These are phyloP conservation scores for Flaveria linearis DNA, from an alignment of 129 eudicot species.

Conservation along the genomic window DNA sequence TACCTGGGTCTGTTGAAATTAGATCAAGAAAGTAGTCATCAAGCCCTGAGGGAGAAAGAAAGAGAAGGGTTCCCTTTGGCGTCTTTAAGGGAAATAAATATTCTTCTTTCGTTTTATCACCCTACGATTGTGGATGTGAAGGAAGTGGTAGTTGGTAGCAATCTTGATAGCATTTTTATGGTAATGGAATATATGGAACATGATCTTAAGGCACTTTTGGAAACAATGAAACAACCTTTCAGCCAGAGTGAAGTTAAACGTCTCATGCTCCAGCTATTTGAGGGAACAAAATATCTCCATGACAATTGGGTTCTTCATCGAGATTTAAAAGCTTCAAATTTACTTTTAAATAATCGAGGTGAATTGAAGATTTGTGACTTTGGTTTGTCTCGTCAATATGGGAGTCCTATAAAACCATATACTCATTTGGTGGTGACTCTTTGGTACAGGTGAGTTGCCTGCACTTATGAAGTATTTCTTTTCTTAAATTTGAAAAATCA, in stretches of 20 bases:
- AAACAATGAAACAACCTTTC: slow-evolving; percentile 84
- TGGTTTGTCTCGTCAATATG: slow-evolving; percentile 96
- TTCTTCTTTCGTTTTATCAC: slow-evolving; percentile 86
- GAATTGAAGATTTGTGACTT: slow-evolving; percentile 97
- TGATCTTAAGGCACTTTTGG: slow-evolving; percentile 88
- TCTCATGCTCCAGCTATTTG: slow-evolving; percentile 86
- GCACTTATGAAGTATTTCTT: slow-evolving; percentile 6
- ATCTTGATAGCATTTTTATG: slow-evolving; percentile 87
- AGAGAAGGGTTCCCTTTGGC: slow-evolving; percentile 95
- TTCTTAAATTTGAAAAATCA: not conserved
- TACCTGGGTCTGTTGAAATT: slow-evolving; percentile 31
- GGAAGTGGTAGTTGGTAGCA: slow-evolving; percentile 94
- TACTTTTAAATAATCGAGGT: slow-evolving; percentile 84
- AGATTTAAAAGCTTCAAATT: slow-evolving; percentile 87
- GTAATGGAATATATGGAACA: slow-evolving; percentile 99
- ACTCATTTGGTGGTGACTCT: slow-evolving; percentile 96
- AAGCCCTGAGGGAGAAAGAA: slow-evolving; percentile 86
- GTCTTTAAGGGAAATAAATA: slow-evolving; percentile 84
- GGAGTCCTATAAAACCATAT: slow-evolving; percentile 91
- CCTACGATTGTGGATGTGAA: slow-evolving; percentile 92
- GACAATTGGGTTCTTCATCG: too few relatives aligned
- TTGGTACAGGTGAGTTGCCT: slow-evolving; percentile 88
- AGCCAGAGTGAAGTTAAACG: slow-evolving; percentile 96
- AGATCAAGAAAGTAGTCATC: slow-evolving; percentile 40
- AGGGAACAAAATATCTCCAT: slow-evolving; percentile 79